phyloP scores from a whole-genome alignment of 2,329 filamentous ascomycete genomes.

The Aspergillus pseudoviridinutans region DNA sequence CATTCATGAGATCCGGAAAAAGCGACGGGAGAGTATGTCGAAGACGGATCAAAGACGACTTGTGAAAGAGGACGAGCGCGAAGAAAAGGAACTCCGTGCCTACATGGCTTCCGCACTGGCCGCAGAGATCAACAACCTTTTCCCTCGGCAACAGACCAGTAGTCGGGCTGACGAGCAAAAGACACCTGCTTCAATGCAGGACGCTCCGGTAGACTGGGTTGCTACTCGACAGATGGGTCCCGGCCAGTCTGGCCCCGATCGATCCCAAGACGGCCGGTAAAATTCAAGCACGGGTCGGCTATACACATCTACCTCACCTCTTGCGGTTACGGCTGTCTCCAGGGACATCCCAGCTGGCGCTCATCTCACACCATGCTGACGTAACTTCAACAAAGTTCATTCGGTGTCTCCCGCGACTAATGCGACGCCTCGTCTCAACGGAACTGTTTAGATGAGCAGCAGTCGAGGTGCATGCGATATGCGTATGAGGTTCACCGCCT shows the following conservation, averaged over 20 bases:
- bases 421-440: neutral
- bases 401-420: neutral
- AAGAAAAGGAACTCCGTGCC: conserved; percentile 44
- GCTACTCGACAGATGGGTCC: conserved; percentile 24
- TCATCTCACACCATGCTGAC: neutral
- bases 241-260: conserved; percentile 32
- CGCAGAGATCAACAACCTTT: conserved; percentile 42
- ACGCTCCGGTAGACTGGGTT: conserved; percentile 32
- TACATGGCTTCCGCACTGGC: conserved; percentile 45
- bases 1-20: conserved; percentile 81
- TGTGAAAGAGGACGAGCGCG: conserved; percentile 46
- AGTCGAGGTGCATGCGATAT: neutral
- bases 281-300: neutral
- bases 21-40: conserved; percentile 76
- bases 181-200: conserved; percentile 34
- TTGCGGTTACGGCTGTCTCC: neutral
- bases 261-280: conserved; percentile 31
- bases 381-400: neutral
- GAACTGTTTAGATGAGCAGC: neutral
- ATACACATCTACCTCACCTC: neutral
- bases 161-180: conserved; percentile 39
- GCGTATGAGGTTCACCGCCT: neutral
- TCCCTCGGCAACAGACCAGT: conserved; percentile 26
- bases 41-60: conserved; percentile 63
- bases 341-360: neutral